Evolutionary conservation across 1,139 yeast genomes (phyloP), one percentile per base, ranked within the genome.

Genomic region (Schwanniomyces etchellsii): DNA sequence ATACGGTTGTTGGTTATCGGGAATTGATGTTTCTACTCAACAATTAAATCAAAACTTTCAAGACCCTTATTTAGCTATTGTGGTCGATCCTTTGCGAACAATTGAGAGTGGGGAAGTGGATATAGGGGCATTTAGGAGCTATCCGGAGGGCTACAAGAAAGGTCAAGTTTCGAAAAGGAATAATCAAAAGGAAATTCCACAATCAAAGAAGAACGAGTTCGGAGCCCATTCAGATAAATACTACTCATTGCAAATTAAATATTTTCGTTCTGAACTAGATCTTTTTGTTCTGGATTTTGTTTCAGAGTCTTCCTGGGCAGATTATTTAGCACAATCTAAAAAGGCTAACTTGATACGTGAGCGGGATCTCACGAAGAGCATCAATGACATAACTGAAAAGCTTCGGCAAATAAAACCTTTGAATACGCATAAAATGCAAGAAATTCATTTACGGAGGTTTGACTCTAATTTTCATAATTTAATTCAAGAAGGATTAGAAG

Each of bases 1-100:
- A 0, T 91, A 88, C 54, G 97, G 96, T 25, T 84, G 96, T 52
- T 83, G 96, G 95, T 58, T 88, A 26, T 79, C 91, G 38, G 93
- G 91, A 12, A 86, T 88, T 29, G 96, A 88, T 56, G 93, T 88
- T 18, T 78, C 83, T 33, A 88, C 96, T 0, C 96, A 91, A 51
- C 65, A 74, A 35, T 60, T 89, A 53, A 88, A 89, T 49, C 96
- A 88, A 54, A 75, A 72, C 37, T 86, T 78, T 50, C 96, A 88
- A 52, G 96, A 88, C 48, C 96, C 96, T 1, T 88, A 85, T 50
- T 61, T 88, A 40, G 96, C 96, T 0, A 66, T 88, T 28, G 96
- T 88, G 4, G 70, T 88, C 31, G 97, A 88, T 56, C 96, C 96
- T 0, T 70, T 77, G 32, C 74, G 79, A 44, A 81, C 94, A 1